These are phyloP conservation scores for Fonsecaea pedrosoi DNA, from an alignment of 2,329 filamentous ascomycete genomes.

Conservation along the genomic window DNA sequence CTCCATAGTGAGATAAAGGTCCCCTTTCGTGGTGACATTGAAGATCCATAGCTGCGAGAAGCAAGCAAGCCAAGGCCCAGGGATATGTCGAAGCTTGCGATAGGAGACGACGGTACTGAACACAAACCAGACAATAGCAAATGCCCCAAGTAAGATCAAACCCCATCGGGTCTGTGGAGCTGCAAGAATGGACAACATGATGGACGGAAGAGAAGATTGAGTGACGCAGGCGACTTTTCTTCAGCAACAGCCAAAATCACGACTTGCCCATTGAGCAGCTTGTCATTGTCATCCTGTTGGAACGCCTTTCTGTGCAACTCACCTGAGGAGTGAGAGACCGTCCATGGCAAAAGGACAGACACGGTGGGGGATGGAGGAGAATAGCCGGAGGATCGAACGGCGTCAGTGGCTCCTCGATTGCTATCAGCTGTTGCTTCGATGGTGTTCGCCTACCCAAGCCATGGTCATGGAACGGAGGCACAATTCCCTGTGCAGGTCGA, in stretches of 20 bases:
- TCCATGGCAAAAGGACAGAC: background rate
- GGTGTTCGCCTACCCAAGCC: background rate
- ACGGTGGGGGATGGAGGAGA: too few relatives aligned
- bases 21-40: conserved; percentile 7
- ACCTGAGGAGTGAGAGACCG: background rate
- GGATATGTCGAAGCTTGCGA: conserved; percentile 6
- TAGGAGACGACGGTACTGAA: conserved; percentile 7
- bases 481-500: background rate
- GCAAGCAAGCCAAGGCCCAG: conserved; percentile 9
- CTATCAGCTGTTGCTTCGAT: background rate
- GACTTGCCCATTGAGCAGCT: background rate
- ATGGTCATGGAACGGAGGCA: background rate
- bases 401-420: background rate
- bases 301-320: background rate
- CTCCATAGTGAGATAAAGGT: conserved; percentile 15
- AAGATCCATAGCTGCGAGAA: conserved; percentile 16
- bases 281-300: background rate
- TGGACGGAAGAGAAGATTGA: background rate
- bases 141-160: background rate
- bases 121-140: background rate
- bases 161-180: background rate
- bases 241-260: background rate
- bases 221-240: background rate
- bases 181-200: conserved; percentile 2
- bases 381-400: background rate